Conservation (phyloP, 306 rosid genomes). For the Quercus parvula region DNA sequence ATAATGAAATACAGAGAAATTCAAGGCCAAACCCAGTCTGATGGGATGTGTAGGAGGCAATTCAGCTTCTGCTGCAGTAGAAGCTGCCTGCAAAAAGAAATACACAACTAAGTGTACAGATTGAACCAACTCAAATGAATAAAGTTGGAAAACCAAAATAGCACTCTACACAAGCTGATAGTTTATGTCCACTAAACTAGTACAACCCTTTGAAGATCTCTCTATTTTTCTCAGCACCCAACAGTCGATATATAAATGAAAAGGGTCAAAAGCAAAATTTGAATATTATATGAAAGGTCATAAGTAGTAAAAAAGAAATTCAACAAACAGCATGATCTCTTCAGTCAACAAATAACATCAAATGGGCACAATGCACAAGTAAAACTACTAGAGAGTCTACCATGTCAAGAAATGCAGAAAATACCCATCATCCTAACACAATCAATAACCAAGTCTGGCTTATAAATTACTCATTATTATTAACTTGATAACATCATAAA, state of each 20-base stretch:
- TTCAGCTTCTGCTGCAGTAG: conserved; percentile 40
- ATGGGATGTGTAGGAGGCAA: conserved; percentile 15
- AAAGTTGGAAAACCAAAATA: neutral
- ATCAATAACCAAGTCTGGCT: neutral
- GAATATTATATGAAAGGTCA: neutral
- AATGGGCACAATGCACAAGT: neutral
- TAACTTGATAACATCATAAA: neutral
- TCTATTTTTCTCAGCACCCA: neutral
- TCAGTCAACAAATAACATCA: neutral
- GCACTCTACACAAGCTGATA: neutral
- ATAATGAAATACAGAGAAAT: conserved; percentile 30
- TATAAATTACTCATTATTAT: neutral
- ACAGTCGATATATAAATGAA: neutral
- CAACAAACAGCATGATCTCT: neutral
- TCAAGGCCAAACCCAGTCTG: conserved; percentile 33
- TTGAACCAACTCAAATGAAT: neutral
- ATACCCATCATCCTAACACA: neutral
- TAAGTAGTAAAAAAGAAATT: neutral
- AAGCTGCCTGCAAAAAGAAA: conserved; percentile 39
- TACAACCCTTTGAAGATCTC: neutral
- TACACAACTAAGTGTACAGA: neutral
- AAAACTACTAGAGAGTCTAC: neutral
- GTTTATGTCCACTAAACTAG: neutral
- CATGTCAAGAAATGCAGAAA: neutral
- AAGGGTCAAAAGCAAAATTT: neutral